Percentiles rank a stretch among this genome's conserved stretches.
Conservation (phyloP, 441 rosid species). For the Populus hybrid region DNA sequence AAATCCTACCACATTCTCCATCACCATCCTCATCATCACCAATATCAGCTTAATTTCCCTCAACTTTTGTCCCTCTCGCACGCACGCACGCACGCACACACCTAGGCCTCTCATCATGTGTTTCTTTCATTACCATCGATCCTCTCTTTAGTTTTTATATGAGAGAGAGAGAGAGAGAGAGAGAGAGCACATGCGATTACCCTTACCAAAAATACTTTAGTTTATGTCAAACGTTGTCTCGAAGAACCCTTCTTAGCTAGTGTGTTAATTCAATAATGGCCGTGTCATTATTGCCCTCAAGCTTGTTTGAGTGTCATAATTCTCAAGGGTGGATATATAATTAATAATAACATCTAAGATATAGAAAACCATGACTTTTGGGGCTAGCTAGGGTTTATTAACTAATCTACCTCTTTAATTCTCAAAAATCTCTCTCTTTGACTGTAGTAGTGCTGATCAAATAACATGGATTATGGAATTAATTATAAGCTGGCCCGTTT, state of each 20-base stretch:
- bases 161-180: neutral
- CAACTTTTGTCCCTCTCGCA: slow-evolving; percentile 8
- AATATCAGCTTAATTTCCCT: slow-evolving; percentile 3
- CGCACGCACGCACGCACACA: neutral
- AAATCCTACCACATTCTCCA: slow-evolving; percentile 32
- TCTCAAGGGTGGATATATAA: neutral
- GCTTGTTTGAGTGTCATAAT: neutral
- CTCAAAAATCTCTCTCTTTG: slow-evolving; percentile 36
- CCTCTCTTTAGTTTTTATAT: neutral
- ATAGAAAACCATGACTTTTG: slow-evolving; percentile 37
- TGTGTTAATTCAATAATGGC: slow-evolving; percentile 14
- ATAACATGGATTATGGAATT: slow-evolving; percentile 3
- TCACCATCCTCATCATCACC: neutral
- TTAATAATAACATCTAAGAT: slow-evolving; percentile 19
- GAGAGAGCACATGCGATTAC: slow-evolving; percentile 25
- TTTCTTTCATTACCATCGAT: slow-evolving; percentile 26
- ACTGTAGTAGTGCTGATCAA: slow-evolving; percentile 30
- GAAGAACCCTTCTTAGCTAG: slow-evolving; percentile 15
- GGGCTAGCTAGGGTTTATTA: slow-evolving; percentile 13
- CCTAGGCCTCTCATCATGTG: slow-evolving; percentile 25
- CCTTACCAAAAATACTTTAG: slow-evolving; percentile 7
- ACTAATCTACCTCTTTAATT: slow-evolving; percentile 3
- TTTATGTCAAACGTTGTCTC: neutral
- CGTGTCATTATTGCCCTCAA: slow-evolving; percentile 31
- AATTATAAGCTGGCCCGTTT: slow-evolving; percentile 29